A percentile compares a stretch with the other conserved stretches of the same genome.
Evolutionary conservation across 495 filamentous ascomycete species (phyloP).

Genomic region (Copromyces sp.): DNA sequence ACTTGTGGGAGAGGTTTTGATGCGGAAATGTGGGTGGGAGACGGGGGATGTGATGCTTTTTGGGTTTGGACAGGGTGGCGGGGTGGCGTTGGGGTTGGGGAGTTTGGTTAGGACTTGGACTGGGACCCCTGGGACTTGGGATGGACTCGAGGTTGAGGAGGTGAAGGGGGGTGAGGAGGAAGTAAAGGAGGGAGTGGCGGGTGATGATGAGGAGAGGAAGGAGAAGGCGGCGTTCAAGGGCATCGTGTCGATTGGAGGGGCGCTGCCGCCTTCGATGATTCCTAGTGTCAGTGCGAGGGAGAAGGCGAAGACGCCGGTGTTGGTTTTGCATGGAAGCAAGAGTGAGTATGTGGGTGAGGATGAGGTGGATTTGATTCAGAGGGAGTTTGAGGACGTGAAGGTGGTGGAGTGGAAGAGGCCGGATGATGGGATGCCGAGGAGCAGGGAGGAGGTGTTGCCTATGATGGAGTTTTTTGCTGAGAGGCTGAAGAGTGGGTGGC

Average conservation of each 20-base stretch:
- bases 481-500: constrained; percentile 38
- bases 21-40: constrained; percentile 61
- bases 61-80: constrained; percentile 83
- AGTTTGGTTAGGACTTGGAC: constrained; percentile 26
- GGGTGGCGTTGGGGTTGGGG: constrained; percentile 55
- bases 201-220: not conserved
- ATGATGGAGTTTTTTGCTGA: constrained; percentile 89
- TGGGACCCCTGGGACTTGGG: constrained; percentile 18
- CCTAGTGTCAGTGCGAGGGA: constrained; percentile 26
- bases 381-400: constrained; percentile 62
- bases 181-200: not conserved
- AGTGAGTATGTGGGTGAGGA: constrained; percentile 52
- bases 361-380: constrained; percentile 50
- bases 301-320: constrained; percentile 59
- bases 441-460: constrained; percentile 78
- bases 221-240: constrained; percentile 38
- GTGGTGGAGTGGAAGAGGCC: constrained; percentile 60
- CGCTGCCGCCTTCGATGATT: constrained; percentile 47
- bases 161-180: constrained; percentile 1
- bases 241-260: constrained; percentile 68
- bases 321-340: constrained; percentile 59
- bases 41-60: constrained; percentile 61
- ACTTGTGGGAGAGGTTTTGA: constrained; percentile 51
- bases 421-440: constrained; percentile 77
- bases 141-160: constrained; percentile 2